Evolutionary conservation across 2,329 filamentous ascomycete genomes (phyloP), one percentile per base, ranked within the genome.

Genomic region (Verticillium dahliae): DNA sequence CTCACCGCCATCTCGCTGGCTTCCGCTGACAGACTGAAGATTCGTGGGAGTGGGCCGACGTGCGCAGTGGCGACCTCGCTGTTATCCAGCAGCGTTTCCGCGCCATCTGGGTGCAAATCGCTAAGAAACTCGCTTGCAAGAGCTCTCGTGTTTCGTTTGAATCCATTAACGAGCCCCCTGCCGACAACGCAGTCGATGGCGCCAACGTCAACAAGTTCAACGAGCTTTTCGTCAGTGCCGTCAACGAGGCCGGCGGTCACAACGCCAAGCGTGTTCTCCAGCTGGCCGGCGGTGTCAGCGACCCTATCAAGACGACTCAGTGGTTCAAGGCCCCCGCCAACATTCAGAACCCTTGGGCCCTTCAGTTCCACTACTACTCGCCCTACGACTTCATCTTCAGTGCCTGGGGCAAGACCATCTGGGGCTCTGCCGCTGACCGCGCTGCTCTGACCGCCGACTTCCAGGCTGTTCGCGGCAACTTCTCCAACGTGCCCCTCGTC

Each of bases 341-440:
- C 35, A 81, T 80, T 50, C 76, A 77, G 13, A 84, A 85, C 62
- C 84, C 84, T 0, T 86, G 82, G 78, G 83, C 80, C 0, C 76
- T 87, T 35, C 84, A 87, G 68, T 86, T 84, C 68, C 85, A 87
- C 67, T 86, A 86, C 70, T 87, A 87, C 71, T 79, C 76, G 9
- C 83, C 82, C 11, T 85, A 81, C 71, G 79, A 80, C 63, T 79
- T 80, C 58, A 73, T 77, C 15, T 79, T 80, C 66, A 63, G 72
- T 57, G 72, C 79, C 13, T 87, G 83, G 84, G 85, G 85, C 31
- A 84, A 84, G 68, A 86, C 84, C 0, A 82, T 80, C 58, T 85
- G 83, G 83, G 83, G 85, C 31, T 82, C 80, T 1, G 80, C 79
- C 22, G 74, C 75, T 1, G 84, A 87, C 67, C 82, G 84, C 67